Base-by-base conservation (phyloP, 306 rosid genomes). In the Corylus heterophylla region DNA sequence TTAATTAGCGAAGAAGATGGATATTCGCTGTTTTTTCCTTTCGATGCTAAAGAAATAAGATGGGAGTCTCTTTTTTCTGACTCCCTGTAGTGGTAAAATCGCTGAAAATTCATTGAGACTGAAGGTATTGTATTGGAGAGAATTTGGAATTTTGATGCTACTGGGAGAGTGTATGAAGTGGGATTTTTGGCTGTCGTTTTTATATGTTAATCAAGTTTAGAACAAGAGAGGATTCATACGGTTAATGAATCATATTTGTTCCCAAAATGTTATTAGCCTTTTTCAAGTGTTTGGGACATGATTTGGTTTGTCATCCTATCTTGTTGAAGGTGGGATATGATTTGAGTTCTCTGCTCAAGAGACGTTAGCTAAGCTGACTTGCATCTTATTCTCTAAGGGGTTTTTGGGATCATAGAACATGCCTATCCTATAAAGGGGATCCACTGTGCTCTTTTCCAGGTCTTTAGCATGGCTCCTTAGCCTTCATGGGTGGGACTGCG, bases 271-370 rank as follows among this genome's bases (percentile, higher is more conserved):
- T 62, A 13, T 31, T 7, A 62, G 44, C 13, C 47, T 54, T 71
- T 71, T 71, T 37, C 70, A 55, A 74, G 76, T 63, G 62, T 76
- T 7, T 37, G 67, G 29, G 59, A 61, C 51, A 48, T 56, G 49
- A 56, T 42, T 37, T 66, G 50, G 48, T 67, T 18, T 62, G 35
- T 56, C 44, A 31, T 67, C 71, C 29, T n/a, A 56, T 20, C 27
- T 56, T 8, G 29, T 18, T 18, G 25, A n/a, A 20, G 63, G 27
- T 56, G 63, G 63, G 69, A 63, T 63, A 31, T 63, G 69, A 63
- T 35, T 29, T 13, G 69, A 14, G 66, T 16, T 35, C 12, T 63
- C n/a, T 63, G 69, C 18, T 7, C 45, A 7, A 31, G 17, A 12
- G 4, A 29, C 20, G 1, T 63, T 12, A 35, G 11, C 44, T 61